These are phyloP conservation scores for Geotrichum bryndzae DNA, from an alignment of 1,139 yeast genomes.

Conservation along the genomic window DNA sequence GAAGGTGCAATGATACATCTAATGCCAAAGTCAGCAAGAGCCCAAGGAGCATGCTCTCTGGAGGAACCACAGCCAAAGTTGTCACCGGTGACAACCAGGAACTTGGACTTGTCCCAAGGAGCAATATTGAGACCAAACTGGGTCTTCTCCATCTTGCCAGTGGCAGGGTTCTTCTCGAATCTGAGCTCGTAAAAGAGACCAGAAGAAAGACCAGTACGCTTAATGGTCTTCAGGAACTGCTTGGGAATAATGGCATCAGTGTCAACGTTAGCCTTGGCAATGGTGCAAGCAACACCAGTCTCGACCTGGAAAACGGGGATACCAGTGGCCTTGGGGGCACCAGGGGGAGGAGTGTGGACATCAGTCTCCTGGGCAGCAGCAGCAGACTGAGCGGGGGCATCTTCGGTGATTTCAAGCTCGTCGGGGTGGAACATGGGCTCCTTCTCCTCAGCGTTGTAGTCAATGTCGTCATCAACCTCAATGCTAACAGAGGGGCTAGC, in stretches of 20 bases:
- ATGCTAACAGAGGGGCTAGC: conserved; percentile 60
- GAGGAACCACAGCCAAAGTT: conserved; percentile 99
- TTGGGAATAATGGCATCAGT: conserved; percentile 98
- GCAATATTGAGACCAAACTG: conserved; percentile 83
- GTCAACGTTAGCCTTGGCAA: conserved; percentile 90
- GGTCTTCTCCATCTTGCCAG: conserved; percentile 74
- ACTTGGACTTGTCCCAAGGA: conserved; percentile 74
- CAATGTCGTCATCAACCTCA: conserved; percentile 49
- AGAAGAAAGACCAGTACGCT: conserved; percentile 83
- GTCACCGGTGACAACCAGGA: conserved; percentile 88
- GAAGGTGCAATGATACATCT: conserved; percentile 95
- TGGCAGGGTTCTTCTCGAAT: conserved; percentile 54
- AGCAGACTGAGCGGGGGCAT: conserved; percentile 24
- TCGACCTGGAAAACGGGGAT: conserved; percentile 72
- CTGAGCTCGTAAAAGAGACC: conserved; percentile 91
- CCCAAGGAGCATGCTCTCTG: conserved; percentile 99
- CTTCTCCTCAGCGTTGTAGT: conserved; percentile 60
- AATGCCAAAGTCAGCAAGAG: conserved; percentile 93
- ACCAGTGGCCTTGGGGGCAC: conserved; percentile 43
- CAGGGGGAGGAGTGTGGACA: conserved; percentile 31
- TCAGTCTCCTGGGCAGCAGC: conserved; percentile 27
- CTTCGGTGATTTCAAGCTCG: conserved; percentile 28
- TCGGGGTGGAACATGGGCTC: conserved; percentile 42
- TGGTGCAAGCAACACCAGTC: conserved; percentile 86
- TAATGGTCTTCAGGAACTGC: conserved; percentile 93